Conservation (phyloP, 129 eudicot genomes). For the Erigeron canadensis region DNA sequence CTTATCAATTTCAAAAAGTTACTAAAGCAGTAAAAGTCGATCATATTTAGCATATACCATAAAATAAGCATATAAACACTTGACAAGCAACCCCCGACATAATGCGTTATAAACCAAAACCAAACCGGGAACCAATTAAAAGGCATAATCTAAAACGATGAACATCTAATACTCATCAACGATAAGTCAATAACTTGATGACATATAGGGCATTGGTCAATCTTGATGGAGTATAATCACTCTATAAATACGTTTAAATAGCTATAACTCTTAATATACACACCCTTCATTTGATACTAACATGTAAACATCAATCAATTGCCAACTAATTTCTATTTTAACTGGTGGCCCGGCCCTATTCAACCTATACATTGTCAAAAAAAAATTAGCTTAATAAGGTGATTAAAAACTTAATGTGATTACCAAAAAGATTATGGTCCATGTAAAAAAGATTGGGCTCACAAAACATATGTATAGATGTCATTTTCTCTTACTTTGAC, state of each 20-base stretch:
- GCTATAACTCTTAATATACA: neutral
- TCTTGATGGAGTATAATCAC: too few species aligned
- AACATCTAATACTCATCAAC: too few species aligned
- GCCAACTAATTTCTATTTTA: conserved; percentile 8
- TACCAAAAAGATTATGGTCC: conserved; percentile 24
- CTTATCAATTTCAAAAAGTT: neutral
- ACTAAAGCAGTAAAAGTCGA: too few species aligned
- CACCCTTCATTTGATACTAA: neutral
- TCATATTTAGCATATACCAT: too few species aligned
- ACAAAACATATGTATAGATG: conserved; percentile 24
- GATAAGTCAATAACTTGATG: too few species aligned
- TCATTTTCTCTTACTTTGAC: conserved; percentile 29
- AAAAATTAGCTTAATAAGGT: conserved; percentile 9
- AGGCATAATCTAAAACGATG: too few species aligned
- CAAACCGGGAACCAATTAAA: too few species aligned
- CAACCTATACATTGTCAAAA: neutral
- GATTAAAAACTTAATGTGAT: conserved; percentile 7
- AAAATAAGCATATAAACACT: too few species aligned
- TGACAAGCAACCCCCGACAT: too few species aligned
- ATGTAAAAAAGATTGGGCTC: conserved; percentile 21
- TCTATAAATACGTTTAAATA: too few species aligned
- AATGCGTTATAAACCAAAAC: too few species aligned
- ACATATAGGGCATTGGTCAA: too few species aligned
- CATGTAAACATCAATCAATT: conserved; percentile 4
- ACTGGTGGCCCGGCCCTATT: conserved; percentile 31